These are phyloP conservation scores for Phaeosphaeriaceae sp. DNA, from an alignment of 2,329 filamentous ascomycete species.

Conservation along the genomic window DNA sequence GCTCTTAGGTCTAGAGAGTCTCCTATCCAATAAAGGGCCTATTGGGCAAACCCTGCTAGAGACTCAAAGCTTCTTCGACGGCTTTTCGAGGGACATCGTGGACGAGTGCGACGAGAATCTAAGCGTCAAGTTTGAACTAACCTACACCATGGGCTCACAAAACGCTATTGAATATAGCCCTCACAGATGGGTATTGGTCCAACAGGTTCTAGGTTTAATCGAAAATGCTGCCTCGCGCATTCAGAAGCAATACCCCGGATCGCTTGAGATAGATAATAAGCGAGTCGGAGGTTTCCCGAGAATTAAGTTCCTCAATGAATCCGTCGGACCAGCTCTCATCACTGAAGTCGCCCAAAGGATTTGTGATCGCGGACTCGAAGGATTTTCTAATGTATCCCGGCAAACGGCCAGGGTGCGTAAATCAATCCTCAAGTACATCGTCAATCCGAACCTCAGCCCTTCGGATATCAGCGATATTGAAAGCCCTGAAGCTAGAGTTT, in stretches of 20 bases:
- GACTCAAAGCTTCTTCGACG: conserved; percentile 55
- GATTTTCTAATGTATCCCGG: too few relatives aligned
- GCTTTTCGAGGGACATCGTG: conserved; percentile 60
- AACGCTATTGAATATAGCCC: conserved; percentile 58
- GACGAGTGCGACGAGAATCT: conserved; percentile 72
- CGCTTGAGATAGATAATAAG: conserved; percentile 52
- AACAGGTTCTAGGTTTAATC: conserved; percentile 59
- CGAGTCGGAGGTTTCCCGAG: conserved; percentile 7
- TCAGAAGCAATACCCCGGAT: conserved; percentile 38
- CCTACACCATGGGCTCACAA: conserved; percentile 67
- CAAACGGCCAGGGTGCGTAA: too few relatives aligned
- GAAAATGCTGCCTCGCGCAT: conserved; percentile 34
- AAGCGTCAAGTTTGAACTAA: conserved; percentile 64
- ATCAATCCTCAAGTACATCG: too few relatives aligned
- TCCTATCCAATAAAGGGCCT: conserved; percentile 36
- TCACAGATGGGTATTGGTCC: conserved; percentile 62
- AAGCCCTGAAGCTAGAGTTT: conserved; percentile 45
- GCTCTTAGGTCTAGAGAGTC: conserved; percentile 63
- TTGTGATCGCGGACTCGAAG: too few relatives aligned
- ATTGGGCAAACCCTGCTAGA: conserved; percentile 47
- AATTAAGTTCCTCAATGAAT: too few relatives aligned
- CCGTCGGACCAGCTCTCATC: too few relatives aligned
- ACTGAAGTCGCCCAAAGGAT: too few relatives aligned
- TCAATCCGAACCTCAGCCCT: conserved; percentile 30
- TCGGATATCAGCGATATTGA: conserved; percentile 35